Evolutionary conservation across 495 filamentous ascomycete genomes (phyloP).

Genomic region (Xylaria sp.): DNA sequence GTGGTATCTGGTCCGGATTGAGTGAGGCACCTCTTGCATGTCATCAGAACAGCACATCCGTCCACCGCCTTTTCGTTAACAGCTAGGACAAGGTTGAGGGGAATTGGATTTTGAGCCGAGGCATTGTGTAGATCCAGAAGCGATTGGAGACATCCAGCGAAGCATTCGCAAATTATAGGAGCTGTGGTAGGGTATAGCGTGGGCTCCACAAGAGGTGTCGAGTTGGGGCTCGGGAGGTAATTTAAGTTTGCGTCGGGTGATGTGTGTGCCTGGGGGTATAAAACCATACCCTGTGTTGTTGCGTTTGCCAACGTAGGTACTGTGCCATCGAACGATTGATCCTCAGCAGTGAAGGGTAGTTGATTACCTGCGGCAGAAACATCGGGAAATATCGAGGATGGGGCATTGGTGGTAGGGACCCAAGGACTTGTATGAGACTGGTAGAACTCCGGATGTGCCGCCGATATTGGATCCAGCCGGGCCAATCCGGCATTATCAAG

Average conservation of each 20-base stretch:
- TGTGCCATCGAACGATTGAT: constrained; percentile 45
- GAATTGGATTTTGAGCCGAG: constrained; percentile 44
- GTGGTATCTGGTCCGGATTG: constrained; percentile 51
- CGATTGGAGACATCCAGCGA: constrained; percentile 53
- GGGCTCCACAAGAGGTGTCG: constrained; percentile 43
- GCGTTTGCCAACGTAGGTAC: constrained; percentile 40
- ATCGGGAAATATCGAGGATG: constrained; percentile 38
- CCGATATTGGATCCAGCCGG: constrained; percentile 40
- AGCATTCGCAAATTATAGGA: constrained; percentile 54
- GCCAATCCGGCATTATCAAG: constrained; percentile 37
- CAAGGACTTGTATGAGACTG: neutral
- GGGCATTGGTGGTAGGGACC: constrained; percentile 41
- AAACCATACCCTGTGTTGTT: constrained; percentile 33
- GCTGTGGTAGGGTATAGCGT: constrained; percentile 39
- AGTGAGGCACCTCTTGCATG: constrained; percentile 49
- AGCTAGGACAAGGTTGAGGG: constrained; percentile 53
- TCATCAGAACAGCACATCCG: constrained; percentile 54
- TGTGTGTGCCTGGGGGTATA: constrained; percentile 43
- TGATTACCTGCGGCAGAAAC: constrained; percentile 31
- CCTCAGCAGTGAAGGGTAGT: constrained; percentile 37
- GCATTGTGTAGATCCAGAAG: constrained; percentile 55
- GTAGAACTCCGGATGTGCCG: neutral
- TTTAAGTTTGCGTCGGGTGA: constrained; percentile 41
- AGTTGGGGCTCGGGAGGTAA: constrained; percentile 48
- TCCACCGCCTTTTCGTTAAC: constrained; percentile 57